phyloP scores from a whole-genome alignment of 306 rosid genomes.

The Prunus padus region DNA sequence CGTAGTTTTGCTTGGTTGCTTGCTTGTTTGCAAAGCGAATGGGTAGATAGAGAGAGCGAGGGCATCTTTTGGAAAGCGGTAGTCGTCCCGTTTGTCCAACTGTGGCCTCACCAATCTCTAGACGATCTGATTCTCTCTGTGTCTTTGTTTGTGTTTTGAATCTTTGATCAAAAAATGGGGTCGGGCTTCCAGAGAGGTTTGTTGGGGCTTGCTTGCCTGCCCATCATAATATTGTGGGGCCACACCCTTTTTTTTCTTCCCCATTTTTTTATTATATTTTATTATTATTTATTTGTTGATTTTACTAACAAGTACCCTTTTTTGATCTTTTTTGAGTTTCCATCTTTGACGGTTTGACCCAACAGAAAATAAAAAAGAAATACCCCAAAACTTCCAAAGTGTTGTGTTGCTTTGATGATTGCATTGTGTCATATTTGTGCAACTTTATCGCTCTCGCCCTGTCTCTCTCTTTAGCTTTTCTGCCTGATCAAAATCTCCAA shows the following conservation, averaged over 20 bases:
- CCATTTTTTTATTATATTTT: background rate
- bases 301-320: background rate
- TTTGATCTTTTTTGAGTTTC: constrained; percentile 1
- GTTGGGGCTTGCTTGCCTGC: background rate
- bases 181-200: constrained; percentile 30
- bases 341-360: constrained; percentile 25
- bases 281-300: background rate
- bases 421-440: constrained; percentile 15
- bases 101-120: constrained; percentile 47
- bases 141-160: constrained; percentile 27
- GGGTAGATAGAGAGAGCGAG: constrained; percentile 23
- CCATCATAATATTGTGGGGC: background rate
- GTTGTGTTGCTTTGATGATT: constrained; percentile 40
- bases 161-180: constrained; percentile 37
- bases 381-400: background rate
- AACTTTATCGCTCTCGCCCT: constrained; percentile 17
- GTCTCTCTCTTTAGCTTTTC: constrained; percentile 21
- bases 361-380: background rate
- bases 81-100: constrained; percentile 75
- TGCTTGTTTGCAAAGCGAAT: constrained; percentile 24
- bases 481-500: constrained; percentile 33
- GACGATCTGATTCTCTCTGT: constrained; percentile 45
- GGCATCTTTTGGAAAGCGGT: constrained; percentile 92
- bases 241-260: background rate
- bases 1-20: constrained; percentile 31